Base-by-base conservation (phyloP, 2,329 filamentous ascomycete genomes). In the Phaeophleospora eucalypticola region DNA sequence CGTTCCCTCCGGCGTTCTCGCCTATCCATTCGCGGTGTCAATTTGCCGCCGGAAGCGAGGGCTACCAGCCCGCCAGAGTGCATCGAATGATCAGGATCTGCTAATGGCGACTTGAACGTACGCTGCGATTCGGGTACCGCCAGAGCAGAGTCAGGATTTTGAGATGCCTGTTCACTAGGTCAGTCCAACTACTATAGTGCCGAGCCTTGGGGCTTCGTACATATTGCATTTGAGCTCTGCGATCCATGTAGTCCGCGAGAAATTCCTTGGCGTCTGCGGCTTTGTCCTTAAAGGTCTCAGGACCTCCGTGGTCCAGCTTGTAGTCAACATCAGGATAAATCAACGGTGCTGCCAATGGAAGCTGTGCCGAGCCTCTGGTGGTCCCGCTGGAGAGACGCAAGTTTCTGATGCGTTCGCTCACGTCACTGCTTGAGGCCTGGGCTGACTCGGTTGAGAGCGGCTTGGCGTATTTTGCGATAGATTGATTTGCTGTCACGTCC, bases 31-130 rank as follows among this genome's bases (percentile, higher is more conserved):
- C 42, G 48, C 20, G 53, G 62, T 53, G 60, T 68, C 14, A 74
- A 36, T 4, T 62, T 57, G 0, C 76, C 76, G 1, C 75, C 76
- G 0, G 70, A 75, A 2, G 77, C 51, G 2, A 79, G 57, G 0
- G 70, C 65, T 2, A 77, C 55, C 7, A 77, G 59, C 4, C 68
- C 70, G 2, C 77, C 76, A 20, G 67, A 75, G 52, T 71, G 75
- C 24, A 71, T 73, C 0, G 75, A 68, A 51, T 79, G 71, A 49
- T 70, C 75, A 0, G 77, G 76, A 50, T 81, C 76, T 6, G 71
- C 69, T 53, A 73, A 77, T 17, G 73, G 67, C 3, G 72, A 76
- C 0, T 65, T 62, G 52, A 78, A 78, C 17, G 64, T 59, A 0
- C 63, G 59, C 42, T 64, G 34, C 57, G 57, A 49, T 61, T 58